Evolutionary conservation across 176 grass and related monocot species (phyloP), one percentile per base, ranked within the genome.

Genomic region (Cymbopogon citratus): DNA sequence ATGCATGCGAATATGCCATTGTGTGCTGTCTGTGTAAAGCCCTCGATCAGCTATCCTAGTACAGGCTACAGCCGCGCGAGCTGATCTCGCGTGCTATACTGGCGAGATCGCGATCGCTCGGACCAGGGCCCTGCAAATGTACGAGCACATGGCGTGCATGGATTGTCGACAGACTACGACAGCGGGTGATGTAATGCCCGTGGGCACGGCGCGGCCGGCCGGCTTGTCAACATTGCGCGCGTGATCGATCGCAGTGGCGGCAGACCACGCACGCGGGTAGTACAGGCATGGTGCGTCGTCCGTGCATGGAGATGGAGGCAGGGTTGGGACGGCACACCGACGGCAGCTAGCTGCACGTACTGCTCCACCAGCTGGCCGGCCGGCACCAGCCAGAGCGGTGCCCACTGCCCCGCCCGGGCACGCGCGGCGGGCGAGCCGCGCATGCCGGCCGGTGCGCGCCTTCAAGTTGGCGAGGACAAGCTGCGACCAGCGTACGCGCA

Each of bases 381-480:
- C 52, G 2, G 1, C 57, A 6, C 11, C 11, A 25, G 10, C 10
- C 60, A 27, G 19, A 61, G n/a, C 12, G 3, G 59, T 26, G 57
- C 3, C 24, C 24, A 26, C 19, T 21, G 57, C 9, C 3, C 38
- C 7, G 7, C 56, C n/a, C 56, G 12, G 57, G 23, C 57, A 26
- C 23, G 57, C 23, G 57, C n/a, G 57, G 57, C 10, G 57, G n/a
- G 23, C 57, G n/a, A 3, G 56, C 21, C 21, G 21, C 21, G 24
- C 10, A 23, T 1, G 24, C 9, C 57, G 8, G 16, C 2, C 27
- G 66, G 67, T 80, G 76, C 57, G 76, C 44, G 68, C 67, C 69
- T 56, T 86, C 23, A 71, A 78, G 54, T 4, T 11, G 83, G 26
- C 38, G 54, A 73, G 16, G 39, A 82, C 80, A 71, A n/a, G 29